These are phyloP conservation scores for Entomophthora muscae DNA, from an alignment of 371 early-diverging fungal genomes.

Conservation along the genomic window DNA sequence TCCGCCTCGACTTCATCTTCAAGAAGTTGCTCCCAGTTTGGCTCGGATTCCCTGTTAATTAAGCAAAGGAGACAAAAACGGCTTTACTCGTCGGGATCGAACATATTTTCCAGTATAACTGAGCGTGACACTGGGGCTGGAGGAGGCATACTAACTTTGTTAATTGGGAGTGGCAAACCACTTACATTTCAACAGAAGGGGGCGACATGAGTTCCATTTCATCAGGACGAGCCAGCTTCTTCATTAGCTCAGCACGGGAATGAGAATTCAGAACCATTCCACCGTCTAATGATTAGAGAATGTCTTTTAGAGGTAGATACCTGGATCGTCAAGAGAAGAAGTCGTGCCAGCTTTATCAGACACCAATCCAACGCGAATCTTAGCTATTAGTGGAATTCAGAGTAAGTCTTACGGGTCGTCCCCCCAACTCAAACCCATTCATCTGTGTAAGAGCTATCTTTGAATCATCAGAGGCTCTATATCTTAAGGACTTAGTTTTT, in stretches of 20 bases:
- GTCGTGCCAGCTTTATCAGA: slow-evolving; percentile 34
- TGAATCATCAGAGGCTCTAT: slow-evolving; percentile 51
- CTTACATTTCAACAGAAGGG: background rate
- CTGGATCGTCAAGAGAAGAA: slow-evolving; percentile 27
- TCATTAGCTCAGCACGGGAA: slow-evolving; percentile 70
- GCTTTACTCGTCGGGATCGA: slow-evolving; percentile 68
- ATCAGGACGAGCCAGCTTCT: slow-evolving; percentile 47
- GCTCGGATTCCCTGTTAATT: slow-evolving; percentile 62
- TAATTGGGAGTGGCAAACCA: background rate
- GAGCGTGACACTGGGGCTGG: too few species aligned
- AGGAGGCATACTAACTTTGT: slow-evolving; percentile 9
- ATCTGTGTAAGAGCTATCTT: slow-evolving; percentile 64
- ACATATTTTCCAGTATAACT: slow-evolving; percentile 72
- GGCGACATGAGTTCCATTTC: slow-evolving; percentile 5
- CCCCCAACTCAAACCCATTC: slow-evolving; percentile 71
- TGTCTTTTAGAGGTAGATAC: slow-evolving; percentile 7
- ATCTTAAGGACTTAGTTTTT: slow-evolving; percentile 22
- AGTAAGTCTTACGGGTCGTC: slow-evolving; percentile 31
- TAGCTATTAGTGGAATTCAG: background rate
- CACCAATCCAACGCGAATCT: slow-evolving; percentile 70
- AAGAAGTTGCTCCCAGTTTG: slow-evolving; percentile 73
- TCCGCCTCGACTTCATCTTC: slow-evolving; percentile 73
- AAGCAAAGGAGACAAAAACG: slow-evolving; percentile 4
- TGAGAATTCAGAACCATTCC: slow-evolving; percentile 53
- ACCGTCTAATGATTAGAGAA: slow-evolving; percentile 20